Evolutionary conservation across 2,329 filamentous ascomycete species (phyloP).

Genomic region (Bipolaris sorokiniana): DNA sequence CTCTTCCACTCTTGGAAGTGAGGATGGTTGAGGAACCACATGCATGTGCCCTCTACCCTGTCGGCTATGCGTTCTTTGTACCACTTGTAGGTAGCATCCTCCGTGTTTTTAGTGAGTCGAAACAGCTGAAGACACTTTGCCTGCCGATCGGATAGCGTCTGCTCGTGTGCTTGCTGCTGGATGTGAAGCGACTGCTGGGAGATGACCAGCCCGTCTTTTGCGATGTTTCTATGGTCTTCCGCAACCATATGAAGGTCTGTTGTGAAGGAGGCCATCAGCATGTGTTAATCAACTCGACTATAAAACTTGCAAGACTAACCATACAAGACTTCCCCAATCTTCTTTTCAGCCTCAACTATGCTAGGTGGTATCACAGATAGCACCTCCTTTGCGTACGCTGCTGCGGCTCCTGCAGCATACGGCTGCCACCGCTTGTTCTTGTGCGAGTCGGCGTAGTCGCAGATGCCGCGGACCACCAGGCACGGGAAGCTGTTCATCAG

Average conservation of each 20-base stretch:
- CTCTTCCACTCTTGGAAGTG: slow-evolving; percentile 24
- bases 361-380: neutral
- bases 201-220: slow-evolving; percentile 5
- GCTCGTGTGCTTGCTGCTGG: slow-evolving; percentile 18
- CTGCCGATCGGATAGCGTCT: slow-evolving; percentile 23
- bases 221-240: slow-evolving; percentile 4
- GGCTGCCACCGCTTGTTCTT: neutral
- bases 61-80: slow-evolving; percentile 29
- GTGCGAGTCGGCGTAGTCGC: neutral
- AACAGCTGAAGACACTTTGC: slow-evolving; percentile 30
- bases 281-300: slow-evolving; percentile 7
- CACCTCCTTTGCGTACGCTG: neutral
- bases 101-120: slow-evolving; percentile 22
- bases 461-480: slow-evolving; percentile 8
- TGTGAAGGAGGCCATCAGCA: slow-evolving; percentile 15
- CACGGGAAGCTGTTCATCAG: slow-evolving; percentile 7
- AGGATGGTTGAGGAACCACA: slow-evolving; percentile 25
- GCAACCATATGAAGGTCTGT: slow-evolving; percentile 18
- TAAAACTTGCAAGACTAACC: slow-evolving; percentile 11
- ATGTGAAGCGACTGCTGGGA: slow-evolving; percentile 12
- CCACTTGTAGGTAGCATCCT: slow-evolving; percentile 29
- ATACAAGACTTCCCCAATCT: slow-evolving; percentile 12
- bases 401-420: neutral
- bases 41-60: slow-evolving; percentile 27
- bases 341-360: neutral